Conservation (phyloP, 83 land plant genomes). For the Thuja plicata region DNA sequence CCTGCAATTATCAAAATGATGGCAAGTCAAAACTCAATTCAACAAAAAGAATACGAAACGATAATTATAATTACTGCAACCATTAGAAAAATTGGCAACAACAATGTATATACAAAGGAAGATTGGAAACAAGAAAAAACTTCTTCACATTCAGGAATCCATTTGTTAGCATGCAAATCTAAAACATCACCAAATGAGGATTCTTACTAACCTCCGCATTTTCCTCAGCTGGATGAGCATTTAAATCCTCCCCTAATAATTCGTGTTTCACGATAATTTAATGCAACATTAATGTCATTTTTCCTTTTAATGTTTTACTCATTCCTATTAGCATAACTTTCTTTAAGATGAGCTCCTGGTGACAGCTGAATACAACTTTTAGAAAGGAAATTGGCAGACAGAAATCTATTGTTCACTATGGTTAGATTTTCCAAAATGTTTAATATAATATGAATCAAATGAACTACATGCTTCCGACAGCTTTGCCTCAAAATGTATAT, state of each 20-base stretch:
- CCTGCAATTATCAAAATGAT: constrained; percentile 24
- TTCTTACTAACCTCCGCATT: constrained; percentile 96
- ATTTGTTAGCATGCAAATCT: constrained; percentile 73
- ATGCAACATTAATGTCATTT: background rate
- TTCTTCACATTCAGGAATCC: constrained; percentile 94
- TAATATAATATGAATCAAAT: too few relatives aligned
- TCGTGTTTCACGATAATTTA: constrained; percentile 34
- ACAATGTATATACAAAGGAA: background rate
- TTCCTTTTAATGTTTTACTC: background rate
- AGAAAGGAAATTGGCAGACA: background rate
- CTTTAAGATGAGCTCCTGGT: background rate
- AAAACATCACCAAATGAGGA: constrained; percentile 57
- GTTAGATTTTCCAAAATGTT: too few relatives aligned
- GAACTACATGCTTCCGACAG: too few relatives aligned
- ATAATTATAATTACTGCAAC: background rate
- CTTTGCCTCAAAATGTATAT: too few relatives aligned
- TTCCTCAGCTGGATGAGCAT: constrained; percentile 75
- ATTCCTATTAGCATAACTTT: too few relatives aligned
- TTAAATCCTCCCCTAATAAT: constrained; percentile 62
- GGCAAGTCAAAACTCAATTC: constrained; percentile 12
- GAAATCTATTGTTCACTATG: background rate
- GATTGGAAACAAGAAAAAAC: constrained; percentile 26
- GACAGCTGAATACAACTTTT: too few relatives aligned
- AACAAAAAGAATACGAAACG: background rate
- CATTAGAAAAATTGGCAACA: too few relatives aligned